Evolutionary conservation across 495 filamentous ascomycete species (phyloP).

Genomic region (Aspergillus sclerotioniger): DNA sequence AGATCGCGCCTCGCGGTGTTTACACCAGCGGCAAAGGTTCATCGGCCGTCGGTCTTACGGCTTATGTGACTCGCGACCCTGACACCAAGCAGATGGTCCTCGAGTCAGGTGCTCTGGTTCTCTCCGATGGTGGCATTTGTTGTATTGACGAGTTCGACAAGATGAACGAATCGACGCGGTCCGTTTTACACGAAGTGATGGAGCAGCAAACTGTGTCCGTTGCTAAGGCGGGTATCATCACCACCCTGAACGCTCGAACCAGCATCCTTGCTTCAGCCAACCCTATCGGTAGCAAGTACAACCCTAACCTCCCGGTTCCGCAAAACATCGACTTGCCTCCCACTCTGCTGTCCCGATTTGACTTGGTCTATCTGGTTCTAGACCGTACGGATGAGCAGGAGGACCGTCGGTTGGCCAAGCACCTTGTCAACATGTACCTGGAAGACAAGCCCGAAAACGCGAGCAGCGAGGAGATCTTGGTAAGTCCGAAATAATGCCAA

Average conservation of each 20-base stretch:
- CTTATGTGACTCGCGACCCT: conserved; percentile 92
- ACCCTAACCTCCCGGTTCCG: conserved; percentile 89
- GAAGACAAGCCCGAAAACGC: conserved; percentile 90
- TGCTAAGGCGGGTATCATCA: conserved; percentile 98
- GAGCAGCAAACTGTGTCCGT: conserved; percentile 99
- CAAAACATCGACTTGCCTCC: conserved; percentile 98
- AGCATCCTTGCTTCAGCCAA: conserved; percentile 95
- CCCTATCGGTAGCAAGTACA: conserved; percentile 96
- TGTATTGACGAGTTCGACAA: conserved; percentile 99
- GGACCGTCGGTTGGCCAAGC: conserved; percentile 84
- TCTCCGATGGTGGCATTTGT: conserved; percentile 95
- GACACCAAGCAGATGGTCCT: conserved; percentile 94
- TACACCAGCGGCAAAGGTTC: conserved; percentile 98
- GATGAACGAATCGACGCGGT: conserved; percentile 94
- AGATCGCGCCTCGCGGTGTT: conserved; percentile 94
- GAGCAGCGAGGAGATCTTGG: conserved; percentile 70
- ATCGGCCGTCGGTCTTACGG: conserved; percentile 96
- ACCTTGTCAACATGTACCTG: conserved; percentile 95
- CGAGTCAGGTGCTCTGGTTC: conserved; percentile 90
- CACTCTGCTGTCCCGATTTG: conserved; percentile 91
- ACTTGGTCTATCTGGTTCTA: conserved; percentile 93
- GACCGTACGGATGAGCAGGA: conserved; percentile 86
- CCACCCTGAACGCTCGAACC: conserved; percentile 91
- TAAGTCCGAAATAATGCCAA: conserved; percentile 46
- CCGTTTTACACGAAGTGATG: conserved; percentile 98